phyloP scores from a whole-genome alignment of 306 rosid species.

The Lathyrus tuberosus region DNA sequence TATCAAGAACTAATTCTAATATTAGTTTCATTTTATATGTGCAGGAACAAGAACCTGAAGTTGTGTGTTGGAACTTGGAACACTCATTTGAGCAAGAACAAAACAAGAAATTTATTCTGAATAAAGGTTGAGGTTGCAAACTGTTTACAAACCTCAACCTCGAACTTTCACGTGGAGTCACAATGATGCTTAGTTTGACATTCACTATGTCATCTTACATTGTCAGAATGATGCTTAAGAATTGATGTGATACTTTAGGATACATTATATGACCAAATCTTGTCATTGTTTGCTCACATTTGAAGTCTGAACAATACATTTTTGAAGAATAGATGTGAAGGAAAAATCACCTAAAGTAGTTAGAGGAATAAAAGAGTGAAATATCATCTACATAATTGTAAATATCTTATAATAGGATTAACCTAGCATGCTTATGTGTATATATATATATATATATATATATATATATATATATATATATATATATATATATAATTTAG shows the following conservation, averaged over 20 bases:
- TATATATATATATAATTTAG: no score
- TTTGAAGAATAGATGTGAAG: background rate
- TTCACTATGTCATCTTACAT: background rate
- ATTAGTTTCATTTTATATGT: background rate
- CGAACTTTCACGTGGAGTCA: conserved; percentile 8
- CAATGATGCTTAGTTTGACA: background rate
- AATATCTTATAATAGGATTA: no score
- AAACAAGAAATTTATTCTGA: background rate
- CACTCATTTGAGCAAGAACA: conserved; percentile 63
- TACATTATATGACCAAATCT: background rate
- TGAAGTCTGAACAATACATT: background rate
- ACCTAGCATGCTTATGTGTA: no score
- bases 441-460: no score
- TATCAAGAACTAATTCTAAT: no score
- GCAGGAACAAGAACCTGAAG: conserved; percentile 23
- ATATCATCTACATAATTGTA: no score
- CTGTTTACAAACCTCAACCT: conserved; percentile 22
- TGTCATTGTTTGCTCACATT: background rate
- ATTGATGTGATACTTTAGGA: background rate
- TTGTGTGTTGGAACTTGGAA: conserved; percentile 33
- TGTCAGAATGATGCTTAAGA: no score
- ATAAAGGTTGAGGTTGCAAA: conserved; percentile 1
- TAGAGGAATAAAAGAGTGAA: no score
- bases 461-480: no score
- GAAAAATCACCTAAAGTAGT: no score